phyloP scores from a whole-genome alignment of 2,329 filamentous ascomycete species.

The Fusarium penzigii region DNA sequence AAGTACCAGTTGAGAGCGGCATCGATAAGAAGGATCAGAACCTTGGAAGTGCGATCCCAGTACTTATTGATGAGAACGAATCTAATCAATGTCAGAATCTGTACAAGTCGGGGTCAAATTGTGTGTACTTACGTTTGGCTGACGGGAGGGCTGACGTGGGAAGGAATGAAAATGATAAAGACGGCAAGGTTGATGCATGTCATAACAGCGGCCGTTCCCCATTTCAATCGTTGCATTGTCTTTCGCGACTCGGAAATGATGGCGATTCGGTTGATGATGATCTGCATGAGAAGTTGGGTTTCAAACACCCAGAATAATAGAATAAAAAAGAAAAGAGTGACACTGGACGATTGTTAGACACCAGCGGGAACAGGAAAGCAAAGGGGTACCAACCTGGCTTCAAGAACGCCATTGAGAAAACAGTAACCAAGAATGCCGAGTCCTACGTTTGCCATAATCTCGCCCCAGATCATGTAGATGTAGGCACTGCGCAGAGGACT shows the following conservation, averaged over 20 bases:
- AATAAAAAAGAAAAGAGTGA: constrained; percentile 38
- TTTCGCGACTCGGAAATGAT: constrained; percentile 46
- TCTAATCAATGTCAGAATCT: constrained; percentile 12
- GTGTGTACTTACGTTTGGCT: constrained; percentile 32
- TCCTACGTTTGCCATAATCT: constrained; percentile 40
- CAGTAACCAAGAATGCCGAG: constrained; percentile 43
- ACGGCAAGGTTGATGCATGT: constrained; percentile 54
- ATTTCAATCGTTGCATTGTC: constrained; percentile 45
- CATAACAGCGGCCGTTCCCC: constrained; percentile 46
- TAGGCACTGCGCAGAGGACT: constrained; percentile 38
- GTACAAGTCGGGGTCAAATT: rapidly evolving
- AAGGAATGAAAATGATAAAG: constrained; percentile 55
- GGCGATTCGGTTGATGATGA: constrained; percentile 55
- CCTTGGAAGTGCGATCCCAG: constrained; percentile 56
- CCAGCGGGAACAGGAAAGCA: background rate
- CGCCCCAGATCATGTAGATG: constrained; percentile 49
- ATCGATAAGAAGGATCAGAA: constrained; percentile 52
- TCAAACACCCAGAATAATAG: constrained; percentile 45
- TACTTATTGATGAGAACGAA: constrained; percentile 46
- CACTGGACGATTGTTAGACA: constrained; percentile 17
- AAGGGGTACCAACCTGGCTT: constrained; percentile 25
- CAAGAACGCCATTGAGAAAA: constrained; percentile 38
- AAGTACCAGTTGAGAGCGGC: constrained; percentile 55
- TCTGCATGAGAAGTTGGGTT: constrained; percentile 54
- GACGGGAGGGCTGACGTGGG: constrained; percentile 41